A percentile compares a stretch with the other conserved stretches of the same genome.
phyloP scores from a whole-genome alignment of 495 filamentous ascomycete species.

The Aspergillus hancockii region DNA sequence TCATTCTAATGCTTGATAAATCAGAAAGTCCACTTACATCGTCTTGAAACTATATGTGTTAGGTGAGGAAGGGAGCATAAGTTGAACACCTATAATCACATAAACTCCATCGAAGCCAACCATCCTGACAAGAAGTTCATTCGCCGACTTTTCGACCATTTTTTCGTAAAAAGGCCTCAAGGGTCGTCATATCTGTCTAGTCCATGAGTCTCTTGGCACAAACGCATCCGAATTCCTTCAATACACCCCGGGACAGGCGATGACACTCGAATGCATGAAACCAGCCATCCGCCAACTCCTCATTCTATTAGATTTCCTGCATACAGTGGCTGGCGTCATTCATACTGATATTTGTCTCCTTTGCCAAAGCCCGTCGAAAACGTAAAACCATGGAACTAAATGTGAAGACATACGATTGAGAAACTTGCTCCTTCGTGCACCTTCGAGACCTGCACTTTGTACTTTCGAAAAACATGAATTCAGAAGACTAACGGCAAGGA shows the following conservation, averaged over 20 bases:
- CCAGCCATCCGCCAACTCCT: conserved; percentile 29
- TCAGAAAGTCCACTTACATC: conserved; percentile 21
- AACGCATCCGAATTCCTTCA: conserved; percentile 10
- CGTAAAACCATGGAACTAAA: not conserved
- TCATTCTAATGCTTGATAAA: conserved; percentile 1
- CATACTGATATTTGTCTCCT: conserved; percentile 40
- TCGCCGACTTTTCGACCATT: conserved; percentile 24
- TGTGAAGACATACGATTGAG: conserved; percentile 20
- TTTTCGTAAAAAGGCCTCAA: conserved; percentile 26
- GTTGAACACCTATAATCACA: conserved; percentile 22
- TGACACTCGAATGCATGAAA: conserved; percentile 21
- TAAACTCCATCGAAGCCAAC: conserved; percentile 14
- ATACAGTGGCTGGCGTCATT: conserved; percentile 34
- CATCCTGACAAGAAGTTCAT: conserved; percentile 22
- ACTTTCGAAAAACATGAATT: conserved; percentile 18
- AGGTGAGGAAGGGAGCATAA: conserved; percentile 18
- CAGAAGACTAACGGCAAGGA: conserved; percentile 17
- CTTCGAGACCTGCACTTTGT: conserved; percentile 6
- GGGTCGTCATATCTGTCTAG: conserved; percentile 33
- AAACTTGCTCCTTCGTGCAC: conserved; percentile 22
- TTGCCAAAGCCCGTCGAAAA: not conserved
- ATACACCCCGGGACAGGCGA: conserved; percentile 13
- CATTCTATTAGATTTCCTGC: conserved; percentile 40
- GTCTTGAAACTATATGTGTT: conserved; percentile 23
- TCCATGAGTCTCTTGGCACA: conserved; percentile 28